Evolutionary conservation across 768 basidiomycete species (phyloP), one percentile per base, ranked within the genome.

Genomic region (Symmetrospora coprosmae): DNA sequence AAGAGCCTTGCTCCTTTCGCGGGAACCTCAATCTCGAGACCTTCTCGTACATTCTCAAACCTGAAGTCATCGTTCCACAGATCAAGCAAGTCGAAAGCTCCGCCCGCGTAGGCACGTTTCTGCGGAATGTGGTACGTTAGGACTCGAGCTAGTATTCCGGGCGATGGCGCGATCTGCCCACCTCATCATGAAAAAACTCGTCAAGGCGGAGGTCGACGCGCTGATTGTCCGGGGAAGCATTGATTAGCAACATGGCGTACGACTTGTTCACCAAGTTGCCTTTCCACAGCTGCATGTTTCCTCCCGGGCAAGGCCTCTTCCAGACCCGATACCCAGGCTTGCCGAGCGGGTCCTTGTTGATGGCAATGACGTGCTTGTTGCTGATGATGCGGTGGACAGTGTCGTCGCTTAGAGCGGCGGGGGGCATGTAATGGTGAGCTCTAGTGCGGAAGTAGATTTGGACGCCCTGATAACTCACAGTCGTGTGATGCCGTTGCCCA

Each of bases 401-500:
- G 45, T 56, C 48, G 2, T 21, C 16, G 33, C 8, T n/a, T n/a
- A n/a, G n/a, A n/a, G n/a, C n/a, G n/a, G n/a, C n/a, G n/a, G n/a
- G n/a, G n/a, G n/a, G n/a, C n/a, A n/a, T n/a, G n/a, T n/a, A n/a
- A n/a, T n/a, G n/a, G n/a, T n/a, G n/a, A n/a, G n/a, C n/a, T n/a
- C n/a, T n/a, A n/a, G n/a, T n/a, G n/a, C n/a, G n/a, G n/a, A n/a
- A n/a, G n/a, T n/a, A n/a, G n/a, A n/a, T n/a, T n/a, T n/a, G n/a
- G n/a, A n/a, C n/a, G n/a, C n/a, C n/a, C n/a, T n/a, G n/a, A n/a
- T n/a, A n/a, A n/a, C 16, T 33, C 73, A 73, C 75, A 75, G 76
- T 48, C 66, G 66, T 4, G 71, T 72, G 17, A 75, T 59, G 50
- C 76, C 74, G 64, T 76, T 74, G 0, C 76, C 76, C 4, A 76